Conservation (phyloP, 116 monocot genomes). For the Thalassia testudinum region DNA sequence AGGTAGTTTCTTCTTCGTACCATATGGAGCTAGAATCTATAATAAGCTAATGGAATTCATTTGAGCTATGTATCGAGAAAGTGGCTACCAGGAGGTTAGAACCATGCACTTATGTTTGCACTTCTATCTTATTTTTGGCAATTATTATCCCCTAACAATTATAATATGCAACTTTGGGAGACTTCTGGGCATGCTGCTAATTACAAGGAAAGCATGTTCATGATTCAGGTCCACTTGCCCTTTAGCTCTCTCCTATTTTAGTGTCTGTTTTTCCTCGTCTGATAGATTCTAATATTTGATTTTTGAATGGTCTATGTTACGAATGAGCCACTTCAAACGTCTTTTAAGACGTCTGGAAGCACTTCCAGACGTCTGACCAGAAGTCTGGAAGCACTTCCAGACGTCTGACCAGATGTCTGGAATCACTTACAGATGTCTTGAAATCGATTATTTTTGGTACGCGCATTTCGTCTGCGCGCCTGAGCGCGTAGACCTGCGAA, state of each 20-base stretch:
- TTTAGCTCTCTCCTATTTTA: not conserved
- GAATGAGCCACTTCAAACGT: too few species aligned
- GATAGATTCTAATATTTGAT: too few species aligned
- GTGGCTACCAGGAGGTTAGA: conserved; percentile 87
- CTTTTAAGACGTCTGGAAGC: too few species aligned
- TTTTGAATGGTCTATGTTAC: too few species aligned
- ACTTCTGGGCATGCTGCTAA: conserved; percentile 97
- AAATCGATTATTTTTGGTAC: too few species aligned
- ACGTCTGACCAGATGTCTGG: too few species aligned
- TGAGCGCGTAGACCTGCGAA: too few species aligned
- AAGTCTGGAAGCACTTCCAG: too few species aligned
- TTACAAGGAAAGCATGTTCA: conserved; percentile 98
- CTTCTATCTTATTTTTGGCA: conserved; percentile 10
- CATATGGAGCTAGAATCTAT: conserved; percentile 75
- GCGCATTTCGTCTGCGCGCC: too few species aligned
- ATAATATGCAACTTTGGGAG: conserved; percentile 99
- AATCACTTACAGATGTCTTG: too few species aligned
- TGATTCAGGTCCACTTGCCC: conserved; percentile 48
- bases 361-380: too few species aligned
- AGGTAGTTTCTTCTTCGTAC: conserved; percentile 93
- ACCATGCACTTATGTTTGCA: not conserved
- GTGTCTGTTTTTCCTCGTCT: not conserved
- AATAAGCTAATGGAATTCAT: conserved; percentile 85
- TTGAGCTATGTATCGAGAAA: conserved; percentile 53
- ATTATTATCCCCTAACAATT: conserved; percentile 83